Evolutionary conservation across 2,329 filamentous ascomycete genomes (phyloP).

Genomic region (Orbilia quercus): DNA sequence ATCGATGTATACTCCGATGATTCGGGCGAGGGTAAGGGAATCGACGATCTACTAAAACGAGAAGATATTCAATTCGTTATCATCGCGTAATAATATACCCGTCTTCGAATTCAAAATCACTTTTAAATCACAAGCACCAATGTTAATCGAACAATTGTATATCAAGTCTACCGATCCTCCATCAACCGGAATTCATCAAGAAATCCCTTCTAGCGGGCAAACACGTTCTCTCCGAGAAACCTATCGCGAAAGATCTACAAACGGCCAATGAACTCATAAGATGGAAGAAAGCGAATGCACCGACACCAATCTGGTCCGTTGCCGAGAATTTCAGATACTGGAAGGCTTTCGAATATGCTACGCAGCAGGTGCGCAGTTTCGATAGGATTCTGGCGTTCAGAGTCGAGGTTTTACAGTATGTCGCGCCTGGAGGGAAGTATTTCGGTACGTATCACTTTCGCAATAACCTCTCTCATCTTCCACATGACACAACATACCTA

Average conservation of each 20-base stretch:
- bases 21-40: slow-evolving; percentile 65
- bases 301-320: slow-evolving; percentile 68
- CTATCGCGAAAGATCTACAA: slow-evolving; percentile 72
- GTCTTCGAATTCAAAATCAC: background rate
- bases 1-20: slow-evolving; percentile 72
- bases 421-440: slow-evolving; percentile 67
- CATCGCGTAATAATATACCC: slow-evolving; percentile 63
- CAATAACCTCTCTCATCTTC: slow-evolving; percentile 20
- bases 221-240: slow-evolving; percentile 77
- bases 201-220: slow-evolving; percentile 73
- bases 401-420: slow-evolving; percentile 65
- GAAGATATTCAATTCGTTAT: slow-evolving; percentile 70
- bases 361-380: slow-evolving; percentile 66
- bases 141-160: slow-evolving; percentile 59
- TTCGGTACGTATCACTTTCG: slow-evolving; percentile 61
- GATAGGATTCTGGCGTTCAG: slow-evolving; percentile 70
- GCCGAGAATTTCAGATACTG: slow-evolving; percentile 80
- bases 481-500: too few relatives aligned
- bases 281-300: slow-evolving; percentile 64
- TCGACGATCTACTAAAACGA: slow-evolving; percentile 68
- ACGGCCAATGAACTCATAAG: slow-evolving; percentile 67
- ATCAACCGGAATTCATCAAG: slow-evolving; percentile 71
- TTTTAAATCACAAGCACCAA: background rate
- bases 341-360: slow-evolving; percentile 68
- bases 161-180: slow-evolving; percentile 70